Evolutionary conservation across 441 rosid genomes (phyloP).

Genomic region (Geranium incanum): DNA sequence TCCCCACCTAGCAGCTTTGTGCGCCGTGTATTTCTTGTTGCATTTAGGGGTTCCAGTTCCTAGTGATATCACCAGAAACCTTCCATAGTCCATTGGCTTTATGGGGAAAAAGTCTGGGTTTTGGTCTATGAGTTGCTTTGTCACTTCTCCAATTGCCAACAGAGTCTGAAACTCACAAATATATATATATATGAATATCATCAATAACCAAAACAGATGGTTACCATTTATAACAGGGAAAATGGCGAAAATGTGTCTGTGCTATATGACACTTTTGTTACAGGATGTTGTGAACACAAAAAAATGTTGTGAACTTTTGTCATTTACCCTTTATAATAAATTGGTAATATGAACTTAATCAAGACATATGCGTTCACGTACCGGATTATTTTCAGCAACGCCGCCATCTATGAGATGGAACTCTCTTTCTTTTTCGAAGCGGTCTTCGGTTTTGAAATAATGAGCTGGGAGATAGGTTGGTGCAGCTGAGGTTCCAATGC

Average conservation of each 20-base stretch:
- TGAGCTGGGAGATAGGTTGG: constrained; percentile 68
- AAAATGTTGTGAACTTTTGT: not conserved
- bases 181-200: too few relatives aligned
- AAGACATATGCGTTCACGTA: constrained; percentile 6
- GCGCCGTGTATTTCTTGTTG: constrained; percentile 22
- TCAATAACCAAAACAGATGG: too few relatives aligned
- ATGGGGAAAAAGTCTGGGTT: constrained; percentile 25
- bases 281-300: too few relatives aligned
- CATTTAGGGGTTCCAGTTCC: constrained; percentile 34
- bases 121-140: constrained; percentile 28
- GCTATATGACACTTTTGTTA: too few relatives aligned
- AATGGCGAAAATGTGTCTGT: too few relatives aligned
- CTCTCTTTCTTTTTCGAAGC: constrained; percentile 27
- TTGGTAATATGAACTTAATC: not conserved
- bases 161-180: constrained; percentile 22
- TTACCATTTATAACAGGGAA: too few relatives aligned
- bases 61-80: constrained; percentile 35
- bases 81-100: constrained; percentile 29
- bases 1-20: not conserved
- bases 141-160: constrained; percentile 37
- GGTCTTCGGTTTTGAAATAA: constrained; percentile 37
- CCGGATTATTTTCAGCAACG: constrained; percentile 61
- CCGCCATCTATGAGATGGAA: constrained; percentile 67
- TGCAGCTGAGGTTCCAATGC: constrained; percentile 54
- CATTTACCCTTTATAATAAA: not conserved